Base-by-base conservation (phyloP, 306 rosid species). In the Comarum palustre region DNA sequence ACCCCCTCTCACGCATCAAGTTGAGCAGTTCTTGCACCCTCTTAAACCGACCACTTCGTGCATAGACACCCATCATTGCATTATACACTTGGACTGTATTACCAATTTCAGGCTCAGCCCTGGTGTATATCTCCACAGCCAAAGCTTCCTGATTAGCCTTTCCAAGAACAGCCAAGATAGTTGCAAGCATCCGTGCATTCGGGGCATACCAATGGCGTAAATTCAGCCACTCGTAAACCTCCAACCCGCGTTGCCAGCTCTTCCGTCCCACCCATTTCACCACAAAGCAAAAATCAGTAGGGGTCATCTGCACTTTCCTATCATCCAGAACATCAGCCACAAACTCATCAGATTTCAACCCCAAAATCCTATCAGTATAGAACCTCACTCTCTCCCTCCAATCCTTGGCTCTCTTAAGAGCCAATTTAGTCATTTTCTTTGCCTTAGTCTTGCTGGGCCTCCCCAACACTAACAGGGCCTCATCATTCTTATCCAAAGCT, bases 61-160 rank as follows among this genome's bases (percentile, higher is more conserved):
- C 96, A 78, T 89, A 86, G 19, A 93, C 96, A 63, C 97, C 96
- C 97, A 93, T 93, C 90, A 91, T 91, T 25, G 97, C 91, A 82
- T 93, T 93, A 69, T 87, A 93, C 34, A 93, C 97, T 69, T 89
- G 97, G 39, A 93, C 97, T 3, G 88, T 86, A 78, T 81, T 86
- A 4, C 79, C 94, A 11, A 73, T 73, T 4, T 24, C 50, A 11
- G 89, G 46, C 84, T 89, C 98, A 0, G 88, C 86, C 43, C 96
- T 72, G 0, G 80, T 71, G 74, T 91, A 93, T 20, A 90, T 87
- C 63, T 91, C 98, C 84, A 91, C 86, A 0, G 98, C 98, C 24
- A 93, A 73, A 1, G 78, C 84, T 67, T 87, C 97, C 65, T 91
- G 96, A 74, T 89, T 87, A n/a, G 94, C 98, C 66, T 91, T 91